Percentiles rank a stretch among this genome's conserved stretches.
Conservation (phyloP, 2,329 filamentous ascomycete species). For the Colletotrichum lupini region DNA sequence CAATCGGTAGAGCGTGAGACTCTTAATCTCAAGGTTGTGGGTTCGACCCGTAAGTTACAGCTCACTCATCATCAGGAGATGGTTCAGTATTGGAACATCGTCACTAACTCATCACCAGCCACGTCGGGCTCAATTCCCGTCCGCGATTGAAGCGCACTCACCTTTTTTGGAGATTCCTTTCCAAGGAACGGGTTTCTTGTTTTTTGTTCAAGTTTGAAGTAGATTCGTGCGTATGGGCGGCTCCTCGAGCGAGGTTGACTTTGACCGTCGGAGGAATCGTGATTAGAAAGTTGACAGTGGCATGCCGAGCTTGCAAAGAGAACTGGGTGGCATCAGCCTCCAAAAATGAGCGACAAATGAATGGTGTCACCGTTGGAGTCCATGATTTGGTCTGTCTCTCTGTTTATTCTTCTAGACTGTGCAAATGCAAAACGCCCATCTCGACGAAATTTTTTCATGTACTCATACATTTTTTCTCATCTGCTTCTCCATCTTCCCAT, state of each 20-base stretch:
- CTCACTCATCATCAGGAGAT: not conserved
- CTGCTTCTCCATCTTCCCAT: not conserved
- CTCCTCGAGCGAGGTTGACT: not conserved
- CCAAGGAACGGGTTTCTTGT: no score
- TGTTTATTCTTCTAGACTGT: not conserved
- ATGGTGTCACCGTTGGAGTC: not conserved
- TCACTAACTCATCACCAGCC: conserved; percentile 7
- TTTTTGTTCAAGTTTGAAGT: no score
- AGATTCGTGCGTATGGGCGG: not conserved
- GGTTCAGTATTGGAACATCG: not conserved
- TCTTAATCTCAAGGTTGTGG: conserved; percentile 72
- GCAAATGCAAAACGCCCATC: not conserved
- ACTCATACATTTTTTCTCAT: not conserved
- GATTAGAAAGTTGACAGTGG: no score
- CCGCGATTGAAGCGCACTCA: conserved; percentile 12
- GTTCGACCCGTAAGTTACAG: conserved; percentile 54
- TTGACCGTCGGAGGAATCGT: no score
- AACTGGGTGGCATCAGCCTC: no score
- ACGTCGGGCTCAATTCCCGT: conserved; percentile 32
- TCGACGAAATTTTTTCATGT: not conserved
- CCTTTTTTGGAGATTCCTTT: not conserved
- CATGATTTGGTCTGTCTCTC: not conserved
- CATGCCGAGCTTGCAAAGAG: no score
- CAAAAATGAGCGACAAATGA: no score
- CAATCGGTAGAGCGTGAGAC: conserved; percentile 81